A percentile compares a stretch with the other conserved stretches of the same genome.
phyloP scores from a whole-genome alignment of 2,329 filamentous ascomycete species.

The Hymenotorrendiella dingleyae region DNA sequence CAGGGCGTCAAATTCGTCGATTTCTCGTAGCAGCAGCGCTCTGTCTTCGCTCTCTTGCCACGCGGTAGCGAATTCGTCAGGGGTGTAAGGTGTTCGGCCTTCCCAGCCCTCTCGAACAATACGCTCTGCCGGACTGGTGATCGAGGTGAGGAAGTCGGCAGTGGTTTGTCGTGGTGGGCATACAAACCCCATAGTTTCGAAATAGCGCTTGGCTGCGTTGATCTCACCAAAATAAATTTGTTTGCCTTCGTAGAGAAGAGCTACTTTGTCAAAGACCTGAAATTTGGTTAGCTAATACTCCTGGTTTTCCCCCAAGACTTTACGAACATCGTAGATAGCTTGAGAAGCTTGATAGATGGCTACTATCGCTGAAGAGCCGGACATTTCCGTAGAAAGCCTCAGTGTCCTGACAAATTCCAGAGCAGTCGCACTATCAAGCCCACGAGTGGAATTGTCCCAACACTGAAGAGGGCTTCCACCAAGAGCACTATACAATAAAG shows the following conservation, averaged over 20 bases:
- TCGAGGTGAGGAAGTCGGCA: conserved; percentile 70
- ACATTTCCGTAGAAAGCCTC: conserved; percentile 58
- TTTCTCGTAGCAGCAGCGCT: conserved; percentile 36
- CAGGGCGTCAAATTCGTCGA: conserved; percentile 21
- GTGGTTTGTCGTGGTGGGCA: conserved; percentile 53
- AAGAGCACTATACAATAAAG: too few species aligned
- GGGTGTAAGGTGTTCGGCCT: conserved; percentile 55
- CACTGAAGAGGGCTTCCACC: conserved; percentile 55
- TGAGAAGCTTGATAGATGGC: conserved; percentile 70
- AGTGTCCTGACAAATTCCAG: conserved; percentile 66
- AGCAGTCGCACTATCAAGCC: conserved; percentile 68
- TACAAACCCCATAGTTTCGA: conserved; percentile 64
- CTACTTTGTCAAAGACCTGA: conserved; percentile 69
- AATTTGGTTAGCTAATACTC: neutral
- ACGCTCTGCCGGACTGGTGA: conserved; percentile 52
- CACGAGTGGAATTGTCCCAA: conserved; percentile 70
- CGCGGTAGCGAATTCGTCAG: conserved; percentile 60
- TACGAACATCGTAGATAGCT: conserved; percentile 55
- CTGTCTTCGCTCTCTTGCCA: conserved; percentile 43
- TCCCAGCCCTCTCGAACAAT: conserved; percentile 51
- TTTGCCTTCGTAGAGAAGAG: conserved; percentile 69
- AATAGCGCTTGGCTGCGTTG: conserved; percentile 57
- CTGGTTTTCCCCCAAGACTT: neutral
- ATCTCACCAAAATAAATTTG: conserved; percentile 69
- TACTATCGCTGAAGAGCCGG: conserved; percentile 54